A percentile compares a stretch with the other conserved stretches of the same genome.
These are phyloP conservation scores for Talaromyces atroroseus DNA, from an alignment of 2,329 filamentous ascomycete species.

Conservation along the genomic window DNA sequence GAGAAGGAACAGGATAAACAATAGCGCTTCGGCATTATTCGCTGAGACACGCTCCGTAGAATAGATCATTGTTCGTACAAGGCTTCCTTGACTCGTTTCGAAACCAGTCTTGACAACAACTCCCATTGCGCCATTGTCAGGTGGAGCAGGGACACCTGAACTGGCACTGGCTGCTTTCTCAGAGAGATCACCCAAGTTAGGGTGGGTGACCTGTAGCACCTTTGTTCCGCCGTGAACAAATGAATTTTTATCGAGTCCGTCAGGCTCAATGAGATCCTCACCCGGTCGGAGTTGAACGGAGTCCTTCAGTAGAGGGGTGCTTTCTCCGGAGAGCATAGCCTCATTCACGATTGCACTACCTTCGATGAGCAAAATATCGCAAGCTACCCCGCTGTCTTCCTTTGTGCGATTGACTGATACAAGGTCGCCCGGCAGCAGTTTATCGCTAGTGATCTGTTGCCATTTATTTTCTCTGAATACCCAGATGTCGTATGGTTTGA, in stretches of 20 bases:
- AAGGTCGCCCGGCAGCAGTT: slow-evolving; percentile 85
- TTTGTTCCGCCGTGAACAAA: slow-evolving; percentile 98
- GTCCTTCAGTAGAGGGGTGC: slow-evolving; percentile 92
- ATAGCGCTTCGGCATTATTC: slow-evolving; percentile 91
- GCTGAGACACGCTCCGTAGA: slow-evolving; percentile 98
- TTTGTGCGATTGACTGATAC: slow-evolving; percentile 90
- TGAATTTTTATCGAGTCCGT: slow-evolving; percentile 91
- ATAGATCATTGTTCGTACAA: slow-evolving; percentile 99
- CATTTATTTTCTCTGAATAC: slow-evolving; percentile 84
- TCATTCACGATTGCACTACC: slow-evolving; percentile 97
- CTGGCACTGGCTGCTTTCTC: slow-evolving; percentile 58
- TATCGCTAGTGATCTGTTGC: slow-evolving; percentile 83
- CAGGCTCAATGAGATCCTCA: slow-evolving; percentile 74
- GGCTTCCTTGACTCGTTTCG: slow-evolving; percentile 94
- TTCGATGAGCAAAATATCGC: slow-evolving; percentile 92
- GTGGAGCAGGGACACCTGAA: slow-evolving; percentile 75
- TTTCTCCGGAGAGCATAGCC: slow-evolving; percentile 98
- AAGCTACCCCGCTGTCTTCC: slow-evolving; percentile 94
- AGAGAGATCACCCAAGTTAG: slow-evolving; percentile 65
- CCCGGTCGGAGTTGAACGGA: slow-evolving; percentile 84
- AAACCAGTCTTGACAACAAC: slow-evolving; percentile 97
- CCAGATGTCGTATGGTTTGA: slow-evolving; percentile 95
- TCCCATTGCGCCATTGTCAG: slow-evolving; percentile 89
- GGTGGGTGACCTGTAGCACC: slow-evolving; percentile 90
- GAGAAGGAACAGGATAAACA: slow-evolving; percentile 94